Conservation (phyloP, 306 rosid species). For the Amphicarpaea edgeworthii region DNA sequence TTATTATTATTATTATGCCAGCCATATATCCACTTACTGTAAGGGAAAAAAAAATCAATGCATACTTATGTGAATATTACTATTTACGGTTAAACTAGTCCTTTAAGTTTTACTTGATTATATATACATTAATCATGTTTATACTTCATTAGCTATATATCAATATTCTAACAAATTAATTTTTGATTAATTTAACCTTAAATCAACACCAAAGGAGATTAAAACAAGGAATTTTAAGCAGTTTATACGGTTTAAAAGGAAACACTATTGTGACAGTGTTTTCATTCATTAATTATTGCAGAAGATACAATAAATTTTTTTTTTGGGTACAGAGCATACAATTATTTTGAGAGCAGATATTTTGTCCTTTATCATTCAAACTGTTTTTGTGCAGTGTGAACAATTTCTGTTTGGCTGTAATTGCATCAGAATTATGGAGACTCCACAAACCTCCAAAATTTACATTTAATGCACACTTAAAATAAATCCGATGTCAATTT, state of each 20-base stretch:
- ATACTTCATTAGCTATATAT: background rate
- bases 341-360: conserved; percentile 43
- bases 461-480: conserved; percentile 49
- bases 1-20: conserved; percentile 52
- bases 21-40: conserved; percentile 53
- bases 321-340: conserved; percentile 18
- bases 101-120: background rate
- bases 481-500: conserved; percentile 6
- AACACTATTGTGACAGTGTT: too few species aligned
- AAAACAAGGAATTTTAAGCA: too few species aligned
- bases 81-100: background rate
- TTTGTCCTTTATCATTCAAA: conserved; percentile 46
- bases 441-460: conserved; percentile 47
- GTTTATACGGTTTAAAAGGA: too few species aligned
- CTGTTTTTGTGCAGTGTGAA: conserved; percentile 47
- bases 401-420: conserved; percentile 50
- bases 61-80: background rate
- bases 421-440: conserved; percentile 48
- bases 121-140: conserved; percentile 10
- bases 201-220: too few species aligned
- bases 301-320: conserved; percentile 27
- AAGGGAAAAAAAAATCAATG: background rate
- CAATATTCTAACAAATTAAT: conserved; percentile 1
- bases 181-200: too few species aligned
- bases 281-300: too few species aligned